Percentiles rank a stretch among this genome's conserved stretches.
phyloP scores from a whole-genome alignment of 495 filamentous ascomycete genomes.

The Aspergillus egyptiacus region DNA sequence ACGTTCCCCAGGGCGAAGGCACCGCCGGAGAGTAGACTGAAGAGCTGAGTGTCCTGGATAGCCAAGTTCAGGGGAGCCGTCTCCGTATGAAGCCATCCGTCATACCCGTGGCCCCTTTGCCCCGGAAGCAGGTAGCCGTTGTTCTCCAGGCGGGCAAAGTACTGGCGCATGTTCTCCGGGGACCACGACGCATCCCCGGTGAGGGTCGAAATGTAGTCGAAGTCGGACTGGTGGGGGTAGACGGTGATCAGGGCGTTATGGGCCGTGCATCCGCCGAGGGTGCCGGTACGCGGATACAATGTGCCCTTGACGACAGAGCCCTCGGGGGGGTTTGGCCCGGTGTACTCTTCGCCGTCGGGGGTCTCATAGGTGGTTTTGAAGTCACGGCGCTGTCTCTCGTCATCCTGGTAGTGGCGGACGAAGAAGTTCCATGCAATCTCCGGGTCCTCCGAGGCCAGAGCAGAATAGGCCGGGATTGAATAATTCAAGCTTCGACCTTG shows the following conservation, averaged over 20 bases:
- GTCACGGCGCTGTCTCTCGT: conserved; percentile 35
- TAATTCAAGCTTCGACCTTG: conserved; percentile 39
- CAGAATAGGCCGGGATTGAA: conserved; percentile 35
- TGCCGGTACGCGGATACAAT: conserved; percentile 43
- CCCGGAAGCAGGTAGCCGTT: conserved; percentile 45
- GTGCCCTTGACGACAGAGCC: conserved; percentile 37
- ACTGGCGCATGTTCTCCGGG: conserved; percentile 39
- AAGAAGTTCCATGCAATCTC: conserved; percentile 43
- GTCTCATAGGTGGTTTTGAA: conserved; percentile 41
- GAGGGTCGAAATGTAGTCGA: conserved; percentile 38
- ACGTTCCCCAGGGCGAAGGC: conserved; percentile 45
- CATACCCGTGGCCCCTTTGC: conserved; percentile 47
- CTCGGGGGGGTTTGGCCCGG: conserved; percentile 32
- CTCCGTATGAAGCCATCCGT: conserved; percentile 52
- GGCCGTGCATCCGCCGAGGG: conserved; percentile 41
- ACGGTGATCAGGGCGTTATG: conserved; percentile 45
- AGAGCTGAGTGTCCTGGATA: conserved; percentile 46
- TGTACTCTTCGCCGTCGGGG: conserved; percentile 33
- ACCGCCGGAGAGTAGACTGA: conserved; percentile 44
- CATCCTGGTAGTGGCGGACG: conserved; percentile 40
- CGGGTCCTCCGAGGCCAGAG: conserved; percentile 35
- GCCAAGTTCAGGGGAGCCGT: conserved; percentile 43
- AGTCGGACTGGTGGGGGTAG: conserved; percentile 41
- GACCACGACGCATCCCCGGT: conserved; percentile 42
- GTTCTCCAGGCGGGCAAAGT: conserved; percentile 45